Evolutionary conservation across 2,329 filamentous ascomycete species (phyloP).

Genomic region (Verticillium longisporum): DNA sequence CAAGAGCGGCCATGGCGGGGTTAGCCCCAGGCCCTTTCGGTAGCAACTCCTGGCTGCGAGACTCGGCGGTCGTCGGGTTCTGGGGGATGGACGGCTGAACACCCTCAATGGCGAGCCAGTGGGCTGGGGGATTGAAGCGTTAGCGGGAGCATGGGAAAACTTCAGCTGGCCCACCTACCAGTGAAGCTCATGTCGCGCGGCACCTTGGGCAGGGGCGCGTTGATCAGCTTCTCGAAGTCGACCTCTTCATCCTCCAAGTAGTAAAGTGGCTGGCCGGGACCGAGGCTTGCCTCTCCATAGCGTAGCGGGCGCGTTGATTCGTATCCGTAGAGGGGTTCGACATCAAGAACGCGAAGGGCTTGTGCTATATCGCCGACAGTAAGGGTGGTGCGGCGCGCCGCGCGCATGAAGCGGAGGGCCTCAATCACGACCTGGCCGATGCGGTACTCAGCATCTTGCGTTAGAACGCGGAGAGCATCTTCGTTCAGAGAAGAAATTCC

Average conservation of each 20-base stretch:
- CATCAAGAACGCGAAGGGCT: slow-evolving; percentile 78
- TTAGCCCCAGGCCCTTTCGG: slow-evolving; percentile 89
- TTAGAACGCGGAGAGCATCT: slow-evolving; percentile 79
- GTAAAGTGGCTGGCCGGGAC: slow-evolving; percentile 88
- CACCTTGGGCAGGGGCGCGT: slow-evolving; percentile 89
- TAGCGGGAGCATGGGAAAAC: slow-evolving; percentile 1
- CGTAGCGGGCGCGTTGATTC: slow-evolving; percentile 82
- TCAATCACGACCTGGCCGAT: slow-evolving; percentile 91
- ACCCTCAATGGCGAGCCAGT: slow-evolving; percentile 96
- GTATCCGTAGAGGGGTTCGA: slow-evolving; percentile 94
- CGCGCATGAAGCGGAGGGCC: slow-evolving; percentile 92
- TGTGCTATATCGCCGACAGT: slow-evolving; percentile 85
- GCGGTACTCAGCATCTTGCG: slow-evolving; percentile 92
- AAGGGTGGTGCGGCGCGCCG: slow-evolving; percentile 76
- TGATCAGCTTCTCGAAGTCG: slow-evolving; percentile 98
- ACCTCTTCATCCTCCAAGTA: slow-evolving; percentile 98
- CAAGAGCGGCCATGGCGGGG: slow-evolving; percentile 73
- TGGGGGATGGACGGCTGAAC: slow-evolving; percentile 95
- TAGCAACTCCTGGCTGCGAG: slow-evolving; percentile 74
- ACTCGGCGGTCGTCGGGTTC: slow-evolving; percentile 83
- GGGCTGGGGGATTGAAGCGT: slow-evolving; percentile 47
- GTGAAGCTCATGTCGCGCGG: slow-evolving; percentile 90
- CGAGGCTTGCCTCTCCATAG: slow-evolving; percentile 90
- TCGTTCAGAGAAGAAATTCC: slow-evolving; percentile 77
- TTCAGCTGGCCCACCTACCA: slow-evolving; percentile 43